These are phyloP conservation scores for Thelephora terrestris DNA, from an alignment of 1,284 basidiomycete species.

Conservation along the genomic window DNA sequence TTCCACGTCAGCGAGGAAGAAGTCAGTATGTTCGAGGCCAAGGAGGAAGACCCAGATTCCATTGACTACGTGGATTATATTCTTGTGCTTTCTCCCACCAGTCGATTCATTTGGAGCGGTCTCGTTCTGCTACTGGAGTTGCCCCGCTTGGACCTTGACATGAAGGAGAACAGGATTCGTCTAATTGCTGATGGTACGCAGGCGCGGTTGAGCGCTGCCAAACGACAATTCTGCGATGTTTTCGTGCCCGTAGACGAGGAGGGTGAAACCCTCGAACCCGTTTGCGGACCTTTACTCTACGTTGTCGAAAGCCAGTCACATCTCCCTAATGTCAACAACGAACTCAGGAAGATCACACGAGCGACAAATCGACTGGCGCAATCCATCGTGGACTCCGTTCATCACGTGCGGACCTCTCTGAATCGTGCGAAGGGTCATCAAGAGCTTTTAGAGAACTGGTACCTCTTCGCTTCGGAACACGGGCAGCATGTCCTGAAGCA, in stretches of 20 bases:
- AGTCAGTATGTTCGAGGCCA: conserved; percentile 40
- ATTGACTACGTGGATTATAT: conserved; percentile 63
- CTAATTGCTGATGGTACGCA: conserved; percentile 85
- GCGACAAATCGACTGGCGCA: conserved; percentile 88
- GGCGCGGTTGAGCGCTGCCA: conserved; percentile 66
- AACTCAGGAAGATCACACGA: conserved; percentile 84
- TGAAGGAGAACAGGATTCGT: conserved; percentile 77
- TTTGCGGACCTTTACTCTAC: conserved; percentile 42
- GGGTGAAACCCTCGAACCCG: conserved; percentile 36
- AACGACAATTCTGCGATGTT: conserved; percentile 65
- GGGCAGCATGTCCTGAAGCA: conserved; percentile 82
- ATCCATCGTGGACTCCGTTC: conserved; percentile 85
- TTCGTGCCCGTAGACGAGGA: conserved; percentile 56
- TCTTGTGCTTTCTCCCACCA: conserved; percentile 79
- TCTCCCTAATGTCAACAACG: conserved; percentile 80
- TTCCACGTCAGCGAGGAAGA: conserved; percentile 72
- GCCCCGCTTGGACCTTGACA: conserved; percentile 64
- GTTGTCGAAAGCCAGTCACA: conserved; percentile 87
- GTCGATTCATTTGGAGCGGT: conserved; percentile 92
- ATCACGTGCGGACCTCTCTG: conserved; percentile 68
- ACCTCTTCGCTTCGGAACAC: conserved; percentile 91
- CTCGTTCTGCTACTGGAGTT: conserved; percentile 69
- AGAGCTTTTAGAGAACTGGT: conserved; percentile 94
- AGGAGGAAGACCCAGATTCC: conserved; percentile 39
- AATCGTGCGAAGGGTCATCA: conserved; percentile 58